These are phyloP conservation scores for Acanthamoeba royreba DNA, from an alignment of 208 protist species.

Conservation along the genomic window DNA sequence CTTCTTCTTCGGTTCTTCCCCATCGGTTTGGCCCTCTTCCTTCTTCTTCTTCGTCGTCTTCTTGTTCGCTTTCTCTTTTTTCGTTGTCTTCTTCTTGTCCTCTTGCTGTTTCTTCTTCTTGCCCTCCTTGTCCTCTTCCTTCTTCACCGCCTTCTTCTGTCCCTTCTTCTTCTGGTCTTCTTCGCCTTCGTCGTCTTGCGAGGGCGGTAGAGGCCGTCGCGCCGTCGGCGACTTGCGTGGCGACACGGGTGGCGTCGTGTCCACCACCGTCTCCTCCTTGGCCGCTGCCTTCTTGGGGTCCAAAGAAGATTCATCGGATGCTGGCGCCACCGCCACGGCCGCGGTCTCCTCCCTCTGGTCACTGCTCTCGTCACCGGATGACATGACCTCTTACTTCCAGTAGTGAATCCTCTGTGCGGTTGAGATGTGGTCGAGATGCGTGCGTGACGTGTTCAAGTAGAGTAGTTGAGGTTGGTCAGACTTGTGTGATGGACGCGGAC, in stretches of 20 bases:
- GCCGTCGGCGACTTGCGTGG: background rate
- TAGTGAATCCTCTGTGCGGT: too few relatives aligned
- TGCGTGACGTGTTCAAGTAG: too few relatives aligned
- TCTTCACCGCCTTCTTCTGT: background rate
- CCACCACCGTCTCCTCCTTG: background rate
- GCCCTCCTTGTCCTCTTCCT: background rate
- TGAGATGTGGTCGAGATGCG: too few relatives aligned
- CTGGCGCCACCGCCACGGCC: background rate
- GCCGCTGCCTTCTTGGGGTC: too few relatives aligned
- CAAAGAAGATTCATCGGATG: too few relatives aligned
- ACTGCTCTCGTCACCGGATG: background rate
- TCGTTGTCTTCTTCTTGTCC: background rate
- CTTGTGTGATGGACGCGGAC: too few relatives aligned
- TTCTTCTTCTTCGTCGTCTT: background rate
- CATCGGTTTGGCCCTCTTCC: background rate
- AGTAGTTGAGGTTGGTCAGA: too few relatives aligned
- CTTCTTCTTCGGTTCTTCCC: background rate
- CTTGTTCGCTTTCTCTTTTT: background rate
- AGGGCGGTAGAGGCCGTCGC: background rate
- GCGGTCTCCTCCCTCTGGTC: background rate
- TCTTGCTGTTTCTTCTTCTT: background rate
- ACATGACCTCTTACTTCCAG: background rate
- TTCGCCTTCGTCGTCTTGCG: too few relatives aligned
- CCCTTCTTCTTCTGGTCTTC: too few relatives aligned
- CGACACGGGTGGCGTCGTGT: background rate